Percentiles rank a stretch among this genome's conserved stretches.
These are phyloP conservation scores for Davidsoniella virescens DNA, from an alignment of 2,329 filamentous ascomycete species.

Conservation along the genomic window DNA sequence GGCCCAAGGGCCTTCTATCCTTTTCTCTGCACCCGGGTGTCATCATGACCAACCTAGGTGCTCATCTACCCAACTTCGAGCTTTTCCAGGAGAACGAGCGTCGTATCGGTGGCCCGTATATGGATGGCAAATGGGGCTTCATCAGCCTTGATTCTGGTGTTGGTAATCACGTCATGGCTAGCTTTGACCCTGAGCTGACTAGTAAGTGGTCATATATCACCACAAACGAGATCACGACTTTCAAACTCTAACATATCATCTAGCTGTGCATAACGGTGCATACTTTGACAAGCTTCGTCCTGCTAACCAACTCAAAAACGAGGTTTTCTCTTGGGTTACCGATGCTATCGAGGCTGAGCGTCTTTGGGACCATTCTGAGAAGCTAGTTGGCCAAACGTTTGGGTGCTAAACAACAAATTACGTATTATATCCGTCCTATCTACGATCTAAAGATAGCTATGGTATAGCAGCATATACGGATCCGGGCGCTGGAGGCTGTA, in stretches of 20 bases:
- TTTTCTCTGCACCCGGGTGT: conserved; percentile 15
- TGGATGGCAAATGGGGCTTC: neutral
- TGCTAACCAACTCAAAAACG: neutral
- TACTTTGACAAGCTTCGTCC: neutral
- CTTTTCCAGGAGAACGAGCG: neutral
- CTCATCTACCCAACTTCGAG: neutral
- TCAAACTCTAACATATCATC: too few relatives aligned
- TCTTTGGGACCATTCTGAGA: conserved; percentile 14
- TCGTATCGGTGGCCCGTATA: neutral
- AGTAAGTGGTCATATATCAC: neutral
- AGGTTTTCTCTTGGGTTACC: conserved; percentile 6
- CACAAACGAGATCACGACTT: neutral
- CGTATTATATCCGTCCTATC: neutral
- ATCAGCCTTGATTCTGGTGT: neutral
- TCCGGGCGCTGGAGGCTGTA: conserved; percentile 2
- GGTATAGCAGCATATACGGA: conserved; percentile 10
- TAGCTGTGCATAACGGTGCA: neutral
- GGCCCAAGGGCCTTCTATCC: neutral
- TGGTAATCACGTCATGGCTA: neutral
- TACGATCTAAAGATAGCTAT: neutral
- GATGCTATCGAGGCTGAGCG: conserved; percentile 12
- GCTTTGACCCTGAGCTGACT: neutral
- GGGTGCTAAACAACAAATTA: neutral
- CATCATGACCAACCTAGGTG: conserved; percentile 12
- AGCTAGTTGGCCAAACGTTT: conserved; percentile 9